Evolutionary conservation across 306 rosid species (phyloP).

Genomic region (Urtica urens): DNA sequence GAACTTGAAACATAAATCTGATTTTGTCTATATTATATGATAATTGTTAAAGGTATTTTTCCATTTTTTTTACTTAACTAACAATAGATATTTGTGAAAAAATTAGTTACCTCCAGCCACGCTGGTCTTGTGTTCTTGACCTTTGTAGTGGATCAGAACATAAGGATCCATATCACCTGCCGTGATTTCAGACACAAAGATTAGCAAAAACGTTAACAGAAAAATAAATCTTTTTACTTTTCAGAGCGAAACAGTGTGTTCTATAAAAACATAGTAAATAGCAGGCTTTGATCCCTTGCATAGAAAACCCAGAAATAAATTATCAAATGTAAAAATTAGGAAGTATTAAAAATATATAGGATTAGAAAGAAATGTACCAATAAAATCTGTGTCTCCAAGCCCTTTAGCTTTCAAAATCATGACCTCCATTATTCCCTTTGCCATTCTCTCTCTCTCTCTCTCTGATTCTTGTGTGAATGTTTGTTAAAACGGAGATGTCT

Average conservation of each 20-base stretch:
- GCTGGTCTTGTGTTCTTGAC: conserved; percentile 63
- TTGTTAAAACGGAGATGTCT: no score
- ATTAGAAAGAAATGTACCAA: conserved; percentile 28
- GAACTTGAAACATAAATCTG: no score
- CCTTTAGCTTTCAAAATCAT: conserved; percentile 38
- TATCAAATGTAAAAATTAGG: background rate
- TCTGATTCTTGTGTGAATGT: no score
- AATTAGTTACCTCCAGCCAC: conserved; percentile 42
- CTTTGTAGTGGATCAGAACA: conserved; percentile 60
- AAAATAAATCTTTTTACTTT: background rate
- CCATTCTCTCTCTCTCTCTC: conserved; percentile 22
- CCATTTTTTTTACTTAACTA: no score
- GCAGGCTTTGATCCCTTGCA: no score
- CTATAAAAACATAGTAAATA: no score
- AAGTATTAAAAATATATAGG: background rate
- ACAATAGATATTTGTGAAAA: no score
- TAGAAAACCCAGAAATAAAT: background rate
- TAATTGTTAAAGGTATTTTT: no score
- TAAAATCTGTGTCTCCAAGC: conserved; percentile 34
- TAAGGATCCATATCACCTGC: conserved; percentile 72
- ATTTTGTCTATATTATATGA: no score
- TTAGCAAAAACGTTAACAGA: no score
- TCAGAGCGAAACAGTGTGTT: background rate
- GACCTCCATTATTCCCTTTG: conserved; percentile 42
- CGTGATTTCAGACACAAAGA: no score